phyloP scores from a whole-genome alignment of 495 filamentous ascomycete genomes.

The Bryoglossum gracile region DNA sequence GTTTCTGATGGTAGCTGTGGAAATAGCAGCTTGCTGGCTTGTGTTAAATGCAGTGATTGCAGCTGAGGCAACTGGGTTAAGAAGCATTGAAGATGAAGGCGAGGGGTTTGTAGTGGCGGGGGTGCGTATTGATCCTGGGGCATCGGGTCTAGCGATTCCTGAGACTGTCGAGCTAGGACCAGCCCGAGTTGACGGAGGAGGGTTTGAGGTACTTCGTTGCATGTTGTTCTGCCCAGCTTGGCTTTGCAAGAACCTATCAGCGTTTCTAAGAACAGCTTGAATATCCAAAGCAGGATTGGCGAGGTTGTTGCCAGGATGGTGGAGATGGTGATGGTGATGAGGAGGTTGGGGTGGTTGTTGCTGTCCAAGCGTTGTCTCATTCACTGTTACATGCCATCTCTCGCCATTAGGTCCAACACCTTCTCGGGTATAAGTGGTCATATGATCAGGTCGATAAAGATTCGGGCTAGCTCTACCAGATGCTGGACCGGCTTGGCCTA shows the following conservation, averaged over 20 bases:
- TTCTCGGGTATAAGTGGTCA: slow-evolving; percentile 30
- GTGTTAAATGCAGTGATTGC: neutral
- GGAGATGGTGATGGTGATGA: slow-evolving; percentile 17
- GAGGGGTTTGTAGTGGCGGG: slow-evolving; percentile 30
- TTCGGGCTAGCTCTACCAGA: slow-evolving; percentile 24
- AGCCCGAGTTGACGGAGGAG: slow-evolving; percentile 24
- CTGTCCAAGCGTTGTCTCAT: slow-evolving; percentile 22
- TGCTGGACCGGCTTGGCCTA: neutral
- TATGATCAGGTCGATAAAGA: slow-evolving; percentile 30
- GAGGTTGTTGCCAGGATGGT: slow-evolving; percentile 1
- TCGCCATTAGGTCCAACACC: slow-evolving; percentile 31
- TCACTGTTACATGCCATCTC: slow-evolving; percentile 28
- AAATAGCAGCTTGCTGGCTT: neutral
- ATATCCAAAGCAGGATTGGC: slow-evolving; percentile 22
- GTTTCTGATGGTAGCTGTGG: neutral
- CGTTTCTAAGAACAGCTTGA: slow-evolving; percentile 35
- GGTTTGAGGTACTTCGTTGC: slow-evolving; percentile 40
- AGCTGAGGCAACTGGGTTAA: neutral
- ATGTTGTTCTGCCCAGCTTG: slow-evolving; percentile 39
- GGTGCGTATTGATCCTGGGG: slow-evolving; percentile 23
- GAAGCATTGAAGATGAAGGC: slow-evolving; percentile 2
- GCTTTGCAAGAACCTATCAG: slow-evolving; percentile 28
- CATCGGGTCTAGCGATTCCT: neutral
- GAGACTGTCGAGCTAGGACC: neutral
- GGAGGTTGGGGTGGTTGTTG: slow-evolving; percentile 8